Base-by-base conservation (phyloP, 2,329 filamentous ascomycete species). In the Ustilaginoidea virens region DNA sequence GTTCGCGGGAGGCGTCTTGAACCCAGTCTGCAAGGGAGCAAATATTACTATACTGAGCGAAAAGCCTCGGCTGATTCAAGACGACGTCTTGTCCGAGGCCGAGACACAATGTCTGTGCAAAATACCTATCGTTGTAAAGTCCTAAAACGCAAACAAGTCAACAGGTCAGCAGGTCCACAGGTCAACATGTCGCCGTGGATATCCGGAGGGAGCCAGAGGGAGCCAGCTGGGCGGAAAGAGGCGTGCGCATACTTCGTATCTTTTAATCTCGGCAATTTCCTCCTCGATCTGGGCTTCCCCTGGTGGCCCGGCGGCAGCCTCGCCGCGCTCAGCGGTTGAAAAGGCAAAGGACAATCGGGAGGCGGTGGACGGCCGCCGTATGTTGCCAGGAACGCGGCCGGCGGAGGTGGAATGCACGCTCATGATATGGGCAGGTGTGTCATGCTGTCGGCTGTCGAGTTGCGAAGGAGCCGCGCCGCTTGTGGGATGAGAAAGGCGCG, bases 211-310 rank as follows among this genome's bases (percentile, higher is more conserved):
- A 36, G 35, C 14, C 8, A 15, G 23, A 10, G 22, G 15, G 15
- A 5, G 18, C 5, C 9, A 10, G 10, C 11, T 7, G 13, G 17
- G 17, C 16, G 28, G 37, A 8, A 22, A 25, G 16, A 5, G 7
- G 5, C 8, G 13, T 10, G 9, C 9, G 9, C 54, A 37, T 51
- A 76, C 72, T 60, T 93, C 90, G 58, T 98, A 98, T 58, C 87
- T 72, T 59, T 94, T 94, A 51, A 98, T 96, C 61, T 94, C 80
- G 16, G 80, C 86, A 48, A 98, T 93, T 58, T 98, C 90, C 48
- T 96, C 86, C 36, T 85, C 80, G 40, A 92, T 82, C 37, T 77
- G 72, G 36, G 76, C 69, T 44, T 80, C 71, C 31, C 65, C 71
- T 17, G 61, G 62, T 8, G 49, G 52, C 20, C 61, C 56, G 35